Evolutionary conservation across 192 early-diverging fungal genomes (phyloP).

Genomic region (Geosiphon pyriformis): DNA sequence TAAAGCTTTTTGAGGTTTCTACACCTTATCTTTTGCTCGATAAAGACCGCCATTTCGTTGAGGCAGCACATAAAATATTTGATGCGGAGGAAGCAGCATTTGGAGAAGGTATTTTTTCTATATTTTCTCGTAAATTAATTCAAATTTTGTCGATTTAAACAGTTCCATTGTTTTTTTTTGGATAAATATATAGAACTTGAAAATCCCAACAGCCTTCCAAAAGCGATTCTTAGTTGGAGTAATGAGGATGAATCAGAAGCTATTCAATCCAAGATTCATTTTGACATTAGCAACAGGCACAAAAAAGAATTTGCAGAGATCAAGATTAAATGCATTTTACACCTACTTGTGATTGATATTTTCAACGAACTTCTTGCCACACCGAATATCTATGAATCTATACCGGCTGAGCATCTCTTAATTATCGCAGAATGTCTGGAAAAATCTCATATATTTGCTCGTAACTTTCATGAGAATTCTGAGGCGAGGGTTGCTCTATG

Average conservation of each 20-base stretch:
- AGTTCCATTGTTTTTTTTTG: too few relatives aligned
- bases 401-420: conserved; percentile 62
- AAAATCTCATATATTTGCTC: conserved; percentile 72
- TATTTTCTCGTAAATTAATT: too few relatives aligned
- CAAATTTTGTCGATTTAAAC: too few relatives aligned
- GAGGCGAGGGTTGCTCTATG: conserved; percentile 76
- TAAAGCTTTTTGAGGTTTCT: conserved; percentile 71
- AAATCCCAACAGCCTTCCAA: neutral
- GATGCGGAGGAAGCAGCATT: neutral
- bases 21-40: conserved; percentile 71
- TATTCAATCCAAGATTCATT: too few relatives aligned
- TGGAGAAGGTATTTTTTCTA: too few relatives aligned
- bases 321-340: conserved; percentile 85
- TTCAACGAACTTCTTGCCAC: conserved; percentile 69
- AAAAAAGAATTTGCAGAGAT: conserved; percentile 70
- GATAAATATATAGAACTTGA: conserved; percentile 10
- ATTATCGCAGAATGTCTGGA: conserved; percentile 75
- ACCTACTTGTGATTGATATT: conserved; percentile 85
- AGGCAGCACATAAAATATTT: conserved; percentile 17
- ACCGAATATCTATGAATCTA: conserved; percentile 51
- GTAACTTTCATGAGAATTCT: conserved; percentile 71
- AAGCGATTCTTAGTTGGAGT: neutral
- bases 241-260: neutral
- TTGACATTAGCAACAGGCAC: neutral
- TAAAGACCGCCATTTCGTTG: conserved; percentile 33